A percentile compares a stretch with the other conserved stretches of the same genome.
Evolutionary conservation across 108 stramenopile genomes (phyloP).

Genomic region (Cyclotella cryptica): DNA sequence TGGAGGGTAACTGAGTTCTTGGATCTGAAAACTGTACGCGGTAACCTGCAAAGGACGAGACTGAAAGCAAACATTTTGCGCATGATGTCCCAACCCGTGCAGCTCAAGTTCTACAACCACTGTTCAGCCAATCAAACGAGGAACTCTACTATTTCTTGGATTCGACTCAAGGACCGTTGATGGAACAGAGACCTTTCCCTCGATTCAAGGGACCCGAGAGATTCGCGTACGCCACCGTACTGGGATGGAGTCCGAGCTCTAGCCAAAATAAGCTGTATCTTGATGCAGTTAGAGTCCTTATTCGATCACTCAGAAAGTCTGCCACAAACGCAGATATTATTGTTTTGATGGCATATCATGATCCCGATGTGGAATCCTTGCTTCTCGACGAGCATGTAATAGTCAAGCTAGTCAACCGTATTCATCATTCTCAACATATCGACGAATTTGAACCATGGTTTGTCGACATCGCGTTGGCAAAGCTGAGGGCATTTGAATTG

Average conservation of each 20-base stretch:
- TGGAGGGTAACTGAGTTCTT: slow-evolving; percentile 22
- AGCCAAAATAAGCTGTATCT: slow-evolving; percentile 20
- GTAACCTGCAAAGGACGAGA: neutral
- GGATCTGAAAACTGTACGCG: slow-evolving; percentile 1
- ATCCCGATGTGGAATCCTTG: slow-evolving; percentile 2
- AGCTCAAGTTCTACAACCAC: slow-evolving; percentile 1
- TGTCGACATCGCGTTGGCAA: slow-evolving; percentile 20
- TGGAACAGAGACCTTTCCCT: slow-evolving; percentile 25
- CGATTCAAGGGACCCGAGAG: neutral
- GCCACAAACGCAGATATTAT: slow-evolving; percentile 13
- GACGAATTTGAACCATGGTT: slow-evolving; percentile 27
- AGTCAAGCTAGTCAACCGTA: slow-evolving; percentile 13
- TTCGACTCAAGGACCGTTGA: slow-evolving; percentile 15
- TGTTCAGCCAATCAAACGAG: slow-evolving; percentile 17
- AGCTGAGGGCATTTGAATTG: slow-evolving; percentile 20
- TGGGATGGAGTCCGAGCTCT: slow-evolving; percentile 12
- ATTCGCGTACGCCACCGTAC: slow-evolving; percentile 9
- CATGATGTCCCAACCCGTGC: neutral
- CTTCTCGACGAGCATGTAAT: neutral
- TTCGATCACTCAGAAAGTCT: neutral
- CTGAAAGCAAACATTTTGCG: neutral
- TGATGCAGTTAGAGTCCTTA: slow-evolving; percentile 19
- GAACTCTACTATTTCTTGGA: slow-evolving; percentile 27
- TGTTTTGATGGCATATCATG: slow-evolving; percentile 13
- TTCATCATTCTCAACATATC: neutral